These are phyloP conservation scores for Capronia americana DNA, from an alignment of 2,329 filamentous ascomycete species.

Conservation along the genomic window DNA sequence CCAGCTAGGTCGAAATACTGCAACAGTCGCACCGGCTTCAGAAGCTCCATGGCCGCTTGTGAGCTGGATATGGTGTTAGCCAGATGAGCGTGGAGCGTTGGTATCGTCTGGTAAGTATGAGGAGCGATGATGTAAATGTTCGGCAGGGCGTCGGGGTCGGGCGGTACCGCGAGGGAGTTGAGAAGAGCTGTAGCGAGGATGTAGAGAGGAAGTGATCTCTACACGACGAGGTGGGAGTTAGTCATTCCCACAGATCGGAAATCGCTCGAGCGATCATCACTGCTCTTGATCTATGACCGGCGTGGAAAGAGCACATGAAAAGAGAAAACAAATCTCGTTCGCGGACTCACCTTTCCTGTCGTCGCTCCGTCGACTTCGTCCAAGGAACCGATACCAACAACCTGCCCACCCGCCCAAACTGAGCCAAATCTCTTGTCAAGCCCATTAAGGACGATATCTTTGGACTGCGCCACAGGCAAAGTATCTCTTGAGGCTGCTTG, in stretches of 20 bases:
- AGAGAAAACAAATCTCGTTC: background rate
- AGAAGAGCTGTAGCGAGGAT: conserved; percentile 24
- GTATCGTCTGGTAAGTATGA: conserved; percentile 29
- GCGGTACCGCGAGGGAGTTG: background rate
- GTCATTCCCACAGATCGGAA: background rate
- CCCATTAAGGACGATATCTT: conserved; percentile 15
- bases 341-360: conserved; percentile 22
- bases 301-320: background rate
- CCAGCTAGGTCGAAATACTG: conserved; percentile 36
- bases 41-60: conserved; percentile 28
- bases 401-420: conserved; percentile 29
- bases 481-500: background rate
- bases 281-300: background rate
- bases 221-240: background rate
- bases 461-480: background rate
- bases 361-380: conserved; percentile 4
- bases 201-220: conserved; percentile 20
- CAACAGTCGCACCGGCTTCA: conserved; percentile 31
- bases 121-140: conserved; percentile 28
- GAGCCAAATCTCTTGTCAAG: conserved; percentile 23
- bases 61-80: conserved; percentile 19
- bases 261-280: background rate
- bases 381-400: conserved; percentile 30
- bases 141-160: background rate
- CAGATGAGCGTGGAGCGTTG: conserved; percentile 27